Evolutionary conservation across 495 filamentous ascomycete genomes (phyloP).

Genomic region (Rhypophila decipiens): DNA sequence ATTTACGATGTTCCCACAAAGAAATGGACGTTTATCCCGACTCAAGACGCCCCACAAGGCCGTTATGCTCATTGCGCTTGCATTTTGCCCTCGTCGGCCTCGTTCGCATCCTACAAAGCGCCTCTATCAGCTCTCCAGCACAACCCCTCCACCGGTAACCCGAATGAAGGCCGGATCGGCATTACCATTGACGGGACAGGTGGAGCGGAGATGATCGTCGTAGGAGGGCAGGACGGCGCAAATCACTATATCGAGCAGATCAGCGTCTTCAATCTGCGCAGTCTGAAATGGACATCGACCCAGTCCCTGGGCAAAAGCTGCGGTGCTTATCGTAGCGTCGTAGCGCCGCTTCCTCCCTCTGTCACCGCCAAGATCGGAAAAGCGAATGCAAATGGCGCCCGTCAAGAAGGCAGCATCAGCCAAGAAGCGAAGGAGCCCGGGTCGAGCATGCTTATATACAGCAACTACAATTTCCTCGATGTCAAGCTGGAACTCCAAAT

Average conservation of each 20-base stretch:
- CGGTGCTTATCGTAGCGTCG: slow-evolving; percentile 92
- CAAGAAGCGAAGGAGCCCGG: slow-evolving; percentile 53
- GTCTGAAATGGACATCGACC: slow-evolving; percentile 89
- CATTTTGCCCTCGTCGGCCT: slow-evolving; percentile 79
- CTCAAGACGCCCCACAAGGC: slow-evolving; percentile 79
- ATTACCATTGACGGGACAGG: slow-evolving; percentile 83
- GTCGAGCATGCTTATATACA: slow-evolving; percentile 93
- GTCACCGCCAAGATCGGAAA: slow-evolving; percentile 68
- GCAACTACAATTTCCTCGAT: slow-evolving; percentile 97
- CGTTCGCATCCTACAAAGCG: slow-evolving; percentile 75
- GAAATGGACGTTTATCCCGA: slow-evolving; percentile 79
- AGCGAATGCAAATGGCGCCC: slow-evolving; percentile 19
- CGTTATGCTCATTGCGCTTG: slow-evolving; percentile 96
- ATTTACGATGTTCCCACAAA: slow-evolving; percentile 85
- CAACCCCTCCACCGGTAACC: slow-evolving; percentile 70
- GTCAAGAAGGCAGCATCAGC: slow-evolving; percentile 30
- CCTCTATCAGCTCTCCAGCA: slow-evolving; percentile 81
- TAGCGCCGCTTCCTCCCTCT: slow-evolving; percentile 65
- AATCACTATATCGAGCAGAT: slow-evolving; percentile 99
- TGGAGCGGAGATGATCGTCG: slow-evolving; percentile 94
- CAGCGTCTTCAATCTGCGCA: slow-evolving; percentile 95
- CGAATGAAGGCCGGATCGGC: slow-evolving; percentile 79
- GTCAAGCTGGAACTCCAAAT: slow-evolving; percentile 94
- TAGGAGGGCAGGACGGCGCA: slow-evolving; percentile 92
- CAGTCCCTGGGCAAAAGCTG: slow-evolving; percentile 79